Conservation (phyloP, 208 protist species). For the Wallacemonas sp. region DNA sequence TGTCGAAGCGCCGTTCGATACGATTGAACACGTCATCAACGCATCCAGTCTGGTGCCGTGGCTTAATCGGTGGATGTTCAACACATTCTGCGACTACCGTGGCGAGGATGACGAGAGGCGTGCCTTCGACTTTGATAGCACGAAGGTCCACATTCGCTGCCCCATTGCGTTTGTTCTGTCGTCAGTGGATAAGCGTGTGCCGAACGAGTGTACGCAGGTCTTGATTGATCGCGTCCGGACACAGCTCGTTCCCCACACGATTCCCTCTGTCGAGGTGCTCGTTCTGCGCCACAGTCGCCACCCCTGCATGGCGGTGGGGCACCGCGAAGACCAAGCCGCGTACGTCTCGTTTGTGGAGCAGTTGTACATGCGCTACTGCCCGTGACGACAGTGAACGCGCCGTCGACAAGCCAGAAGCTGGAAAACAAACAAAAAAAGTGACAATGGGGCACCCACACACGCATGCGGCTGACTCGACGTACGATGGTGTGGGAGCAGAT, state of each 20-base stretch:
- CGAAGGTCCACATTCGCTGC: slow-evolving; percentile 57
- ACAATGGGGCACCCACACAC: too few relatives aligned
- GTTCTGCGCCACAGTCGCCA: slow-evolving; percentile 72
- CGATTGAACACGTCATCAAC: slow-evolving; percentile 66
- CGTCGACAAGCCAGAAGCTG: neutral
- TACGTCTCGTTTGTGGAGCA: slow-evolving; percentile 82
- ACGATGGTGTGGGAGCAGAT: too few relatives aligned
- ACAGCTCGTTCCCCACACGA: slow-evolving; percentile 57
- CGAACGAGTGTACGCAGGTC: slow-evolving; percentile 61
- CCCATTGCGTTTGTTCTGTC: slow-evolving; percentile 86
- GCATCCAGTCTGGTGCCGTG: slow-evolving; percentile 53
- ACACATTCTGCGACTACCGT: slow-evolving; percentile 68
- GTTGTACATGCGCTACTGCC: slow-evolving; percentile 74
- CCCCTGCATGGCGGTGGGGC: slow-evolving; percentile 68
- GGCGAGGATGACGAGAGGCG: slow-evolving; percentile 27
- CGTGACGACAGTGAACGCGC: slow-evolving; percentile 7
- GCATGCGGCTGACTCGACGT: too few relatives aligned
- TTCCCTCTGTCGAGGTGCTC: slow-evolving; percentile 81
- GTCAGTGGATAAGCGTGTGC: slow-evolving; percentile 60
- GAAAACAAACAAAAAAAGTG: neutral
- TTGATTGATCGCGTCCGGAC: slow-evolving; percentile 60
- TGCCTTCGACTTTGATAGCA: slow-evolving; percentile 60
- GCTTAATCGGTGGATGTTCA: slow-evolving; percentile 70
- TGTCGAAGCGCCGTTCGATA: slow-evolving; percentile 85
- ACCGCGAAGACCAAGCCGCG: slow-evolving; percentile 75